phyloP scores from a whole-genome alignment of 2,329 filamentous ascomycete species.

The Monosporascus sp. region DNA sequence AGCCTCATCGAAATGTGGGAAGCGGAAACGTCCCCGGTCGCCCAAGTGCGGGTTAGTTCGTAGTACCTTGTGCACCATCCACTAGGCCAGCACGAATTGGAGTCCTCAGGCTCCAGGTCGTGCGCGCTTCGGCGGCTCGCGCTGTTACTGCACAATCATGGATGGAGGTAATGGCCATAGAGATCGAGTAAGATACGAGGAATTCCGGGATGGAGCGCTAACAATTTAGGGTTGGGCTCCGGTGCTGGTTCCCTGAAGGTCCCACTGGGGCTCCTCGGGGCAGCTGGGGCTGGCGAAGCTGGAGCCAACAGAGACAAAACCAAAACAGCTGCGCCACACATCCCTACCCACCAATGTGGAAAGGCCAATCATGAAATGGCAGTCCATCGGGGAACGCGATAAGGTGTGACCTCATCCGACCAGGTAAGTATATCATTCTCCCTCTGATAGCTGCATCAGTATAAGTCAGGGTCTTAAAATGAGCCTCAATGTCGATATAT shows the following conservation, averaged over 20 bases:
- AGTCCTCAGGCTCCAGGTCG: no score
- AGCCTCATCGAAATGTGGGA: neutral
- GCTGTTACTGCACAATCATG: constrained; percentile 8
- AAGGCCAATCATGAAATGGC: constrained; percentile 4
- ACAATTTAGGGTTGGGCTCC: constrained; percentile 1
- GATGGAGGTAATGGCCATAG: neutral
- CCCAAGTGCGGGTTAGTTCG: neutral
- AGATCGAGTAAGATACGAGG: neutral
- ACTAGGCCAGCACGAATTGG: no score
- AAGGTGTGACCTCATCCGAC: neutral
- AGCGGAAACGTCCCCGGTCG: neutral
- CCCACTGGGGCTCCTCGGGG: neutral
- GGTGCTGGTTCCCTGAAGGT: neutral
- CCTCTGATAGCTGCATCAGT: neutral
- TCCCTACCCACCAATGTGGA: constrained; percentile 5
- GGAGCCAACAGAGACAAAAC: neutral
- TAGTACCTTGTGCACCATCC: neutral
- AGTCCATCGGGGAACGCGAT: neutral
- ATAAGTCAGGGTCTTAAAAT: neutral
- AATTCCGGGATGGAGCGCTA: constrained; percentile 9
- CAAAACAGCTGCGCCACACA: constrained; percentile 11
- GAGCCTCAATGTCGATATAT: neutral
- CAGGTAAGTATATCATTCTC: neutral
- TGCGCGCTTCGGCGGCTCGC: no score
- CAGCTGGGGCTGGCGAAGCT: neutral